Percentiles rank a stretch among this genome's conserved stretches.
Evolutionary conservation across 805 yeast species (phyloP).

Genomic region (Wickerhamomyces bovis): DNA sequence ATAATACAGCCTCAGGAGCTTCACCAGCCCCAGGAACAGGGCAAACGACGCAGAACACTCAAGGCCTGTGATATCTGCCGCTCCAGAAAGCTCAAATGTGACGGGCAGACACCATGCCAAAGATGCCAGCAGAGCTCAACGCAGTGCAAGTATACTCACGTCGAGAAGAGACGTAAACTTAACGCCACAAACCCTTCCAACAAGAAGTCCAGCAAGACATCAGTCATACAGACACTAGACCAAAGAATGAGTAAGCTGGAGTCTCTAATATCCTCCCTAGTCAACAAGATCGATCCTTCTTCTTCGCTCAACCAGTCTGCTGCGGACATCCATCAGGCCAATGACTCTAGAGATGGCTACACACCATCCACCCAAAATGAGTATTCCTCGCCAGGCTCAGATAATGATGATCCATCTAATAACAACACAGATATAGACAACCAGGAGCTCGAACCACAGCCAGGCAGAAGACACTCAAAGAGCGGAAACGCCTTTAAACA

Average conservation of each 20-base stretch:
- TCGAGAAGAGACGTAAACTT: conserved; percentile 7
- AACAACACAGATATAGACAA: background rate
- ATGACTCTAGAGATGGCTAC: background rate
- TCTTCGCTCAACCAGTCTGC: background rate
- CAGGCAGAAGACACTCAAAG: conserved; percentile 1
- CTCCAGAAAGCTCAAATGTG: conserved; percentile 73
- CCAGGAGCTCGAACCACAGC: background rate
- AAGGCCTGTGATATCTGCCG: conserved; percentile 49
- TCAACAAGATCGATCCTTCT: conserved; percentile 16
- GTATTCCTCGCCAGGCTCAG: background rate
- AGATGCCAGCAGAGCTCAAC: conserved; percentile 77
- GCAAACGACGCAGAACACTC: background rate
- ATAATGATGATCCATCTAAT: background rate
- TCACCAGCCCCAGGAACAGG: background rate
- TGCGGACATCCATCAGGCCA: background rate
- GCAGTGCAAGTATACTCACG: conserved; percentile 12
- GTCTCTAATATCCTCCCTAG: conserved; percentile 25
- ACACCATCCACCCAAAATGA: conserved; percentile 1
- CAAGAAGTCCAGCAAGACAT: background rate
- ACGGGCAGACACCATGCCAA: conserved; percentile 72
- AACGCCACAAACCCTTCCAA: background rate
- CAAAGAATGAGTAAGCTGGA: conserved; percentile 30
- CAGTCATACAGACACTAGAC: conserved; percentile 16
- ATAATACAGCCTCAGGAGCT: background rate
- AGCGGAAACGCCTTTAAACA: background rate